phyloP scores from a whole-genome alignment of 129 eudicot species.

The Dittrichia graveolens region DNA sequence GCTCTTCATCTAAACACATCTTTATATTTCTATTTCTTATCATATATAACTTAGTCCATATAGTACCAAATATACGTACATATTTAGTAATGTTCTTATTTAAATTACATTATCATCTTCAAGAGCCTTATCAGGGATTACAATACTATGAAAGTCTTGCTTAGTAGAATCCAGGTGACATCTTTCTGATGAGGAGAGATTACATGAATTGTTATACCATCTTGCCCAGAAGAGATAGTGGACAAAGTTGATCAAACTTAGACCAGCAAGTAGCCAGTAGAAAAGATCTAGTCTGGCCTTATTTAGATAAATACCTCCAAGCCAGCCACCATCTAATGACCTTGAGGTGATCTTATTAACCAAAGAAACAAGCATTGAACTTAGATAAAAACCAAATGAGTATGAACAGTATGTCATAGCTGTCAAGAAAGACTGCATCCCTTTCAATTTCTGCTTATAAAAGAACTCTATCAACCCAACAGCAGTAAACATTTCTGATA shows the following conservation, averaged over 20 bases:
- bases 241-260: slow-evolving; percentile 72
- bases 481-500: slow-evolving; percentile 96
- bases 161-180: slow-evolving; percentile 30
- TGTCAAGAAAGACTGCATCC: slow-evolving; percentile 82
- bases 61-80: too few species aligned
- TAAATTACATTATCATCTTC: too few species aligned
- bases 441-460: slow-evolving; percentile 72
- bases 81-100: too few species aligned
- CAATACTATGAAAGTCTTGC: slow-evolving; percentile 23
- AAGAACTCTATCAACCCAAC: slow-evolving; percentile 93
- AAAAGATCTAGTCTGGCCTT: slow-evolving; percentile 79
- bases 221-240: slow-evolving; percentile 80
- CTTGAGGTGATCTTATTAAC: slow-evolving; percentile 65
- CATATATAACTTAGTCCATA: too few species aligned
- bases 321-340: slow-evolving; percentile 59
- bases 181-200: slow-evolving; percentile 15
- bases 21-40: too few species aligned
- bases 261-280: slow-evolving; percentile 77
- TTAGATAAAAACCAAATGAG: slow-evolving; percentile 87
- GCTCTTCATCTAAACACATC: too few species aligned
- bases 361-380: slow-evolving; percentile 79
- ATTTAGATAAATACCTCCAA: slow-evolving; percentile 71
- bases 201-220: slow-evolving; percentile 54
- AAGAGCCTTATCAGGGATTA: too few species aligned
- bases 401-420: slow-evolving; percentile 95